Percentiles rank a stretch among this genome's conserved stretches.
These are phyloP conservation scores for Macrophomina pseudophaseolina DNA, from an alignment of 2,329 filamentous ascomycete species.

Conservation along the genomic window DNA sequence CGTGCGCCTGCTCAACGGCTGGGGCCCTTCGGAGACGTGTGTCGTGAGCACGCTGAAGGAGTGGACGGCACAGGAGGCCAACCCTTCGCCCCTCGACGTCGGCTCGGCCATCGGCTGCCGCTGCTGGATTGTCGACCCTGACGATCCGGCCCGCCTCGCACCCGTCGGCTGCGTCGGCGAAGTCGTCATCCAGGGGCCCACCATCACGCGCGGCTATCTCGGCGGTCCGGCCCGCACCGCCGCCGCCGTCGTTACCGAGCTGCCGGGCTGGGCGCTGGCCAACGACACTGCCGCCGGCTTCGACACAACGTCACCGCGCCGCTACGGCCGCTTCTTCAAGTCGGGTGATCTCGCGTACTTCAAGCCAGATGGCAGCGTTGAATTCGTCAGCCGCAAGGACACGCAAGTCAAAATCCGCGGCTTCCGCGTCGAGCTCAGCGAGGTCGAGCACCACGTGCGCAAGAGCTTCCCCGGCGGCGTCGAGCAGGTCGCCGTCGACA, in stretches of 20 bases:
- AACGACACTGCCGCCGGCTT: not conserved
- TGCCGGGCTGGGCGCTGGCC: not conserved
- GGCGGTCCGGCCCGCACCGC: slow-evolving; percentile 38
- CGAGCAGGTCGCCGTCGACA: not conserved
- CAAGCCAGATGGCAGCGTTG: slow-evolving; percentile 41
- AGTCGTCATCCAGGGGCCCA: slow-evolving; percentile 42
- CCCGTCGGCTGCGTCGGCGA: slow-evolving; percentile 43
- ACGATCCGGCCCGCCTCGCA: slow-evolving; percentile 24
- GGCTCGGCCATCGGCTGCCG: not conserved
- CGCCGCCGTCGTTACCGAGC: slow-evolving; percentile 32
- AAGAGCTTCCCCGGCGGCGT: slow-evolving; percentile 27
- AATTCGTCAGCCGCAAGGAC: slow-evolving; percentile 44
- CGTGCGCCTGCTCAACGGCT: slow-evolving; percentile 7
- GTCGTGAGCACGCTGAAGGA: slow-evolving; percentile 31
- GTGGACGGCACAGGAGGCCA: not conserved
- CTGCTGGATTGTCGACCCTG: slow-evolving; percentile 36
- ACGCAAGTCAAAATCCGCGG: slow-evolving; percentile 49
- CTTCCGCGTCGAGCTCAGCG: slow-evolving; percentile 52
- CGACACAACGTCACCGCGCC: not conserved
- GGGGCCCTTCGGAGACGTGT: slow-evolving; percentile 5
- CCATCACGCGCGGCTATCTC: slow-evolving; percentile 42
- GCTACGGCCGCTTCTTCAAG: slow-evolving; percentile 35
- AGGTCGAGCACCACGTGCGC: slow-evolving; percentile 51
- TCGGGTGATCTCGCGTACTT: slow-evolving; percentile 42
- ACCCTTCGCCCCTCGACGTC: not conserved